Conservation (phyloP, 2,329 filamentous ascomycete genomes). For the Ascochyta clinopodiicola region DNA sequence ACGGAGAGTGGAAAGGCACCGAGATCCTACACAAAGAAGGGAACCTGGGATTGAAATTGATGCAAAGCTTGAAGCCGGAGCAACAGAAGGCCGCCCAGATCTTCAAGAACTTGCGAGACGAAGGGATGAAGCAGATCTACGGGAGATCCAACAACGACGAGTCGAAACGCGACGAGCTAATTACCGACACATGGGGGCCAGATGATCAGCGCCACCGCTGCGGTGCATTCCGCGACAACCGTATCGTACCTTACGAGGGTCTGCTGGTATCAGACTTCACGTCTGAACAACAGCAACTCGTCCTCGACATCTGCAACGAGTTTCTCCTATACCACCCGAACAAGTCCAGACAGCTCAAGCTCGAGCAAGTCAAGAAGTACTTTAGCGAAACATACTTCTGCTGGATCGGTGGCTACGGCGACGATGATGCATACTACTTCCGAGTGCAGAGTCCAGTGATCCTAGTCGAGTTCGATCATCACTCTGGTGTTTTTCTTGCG, state of each 20-base stretch:
- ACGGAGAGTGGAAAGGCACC: constrained; percentile 67
- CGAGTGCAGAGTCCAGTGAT: constrained; percentile 78
- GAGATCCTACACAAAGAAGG: constrained; percentile 72
- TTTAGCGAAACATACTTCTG: constrained; percentile 77
- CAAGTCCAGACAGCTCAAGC: constrained; percentile 59
- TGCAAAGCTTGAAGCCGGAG: constrained; percentile 65
- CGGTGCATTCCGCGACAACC: constrained; percentile 80
- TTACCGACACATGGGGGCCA: constrained; percentile 73
- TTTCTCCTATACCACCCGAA: constrained; percentile 73
- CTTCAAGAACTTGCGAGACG: constrained; percentile 67
- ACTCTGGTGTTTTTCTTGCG: constrained; percentile 77
- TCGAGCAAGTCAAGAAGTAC: constrained; percentile 62
- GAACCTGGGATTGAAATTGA: constrained; percentile 68
- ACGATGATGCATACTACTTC: constrained; percentile 77
- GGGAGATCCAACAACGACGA: constrained; percentile 35
- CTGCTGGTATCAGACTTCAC: constrained; percentile 61
- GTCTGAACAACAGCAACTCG: constrained; percentile 57
- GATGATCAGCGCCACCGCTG: constrained; percentile 81
- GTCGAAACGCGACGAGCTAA: constrained; percentile 46
- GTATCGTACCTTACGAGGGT: constrained; percentile 75
- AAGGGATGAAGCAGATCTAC: constrained; percentile 63
- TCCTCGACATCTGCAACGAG: constrained; percentile 67
- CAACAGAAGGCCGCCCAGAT: constrained; percentile 61
- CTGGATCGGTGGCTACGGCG: constrained; percentile 75
- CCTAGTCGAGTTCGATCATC: constrained; percentile 79